Evolutionary conservation across 1,284 basidiomycete species (phyloP), one percentile per base, ranked within the genome.

Genomic region (Apiotrichum domesticum): DNA sequence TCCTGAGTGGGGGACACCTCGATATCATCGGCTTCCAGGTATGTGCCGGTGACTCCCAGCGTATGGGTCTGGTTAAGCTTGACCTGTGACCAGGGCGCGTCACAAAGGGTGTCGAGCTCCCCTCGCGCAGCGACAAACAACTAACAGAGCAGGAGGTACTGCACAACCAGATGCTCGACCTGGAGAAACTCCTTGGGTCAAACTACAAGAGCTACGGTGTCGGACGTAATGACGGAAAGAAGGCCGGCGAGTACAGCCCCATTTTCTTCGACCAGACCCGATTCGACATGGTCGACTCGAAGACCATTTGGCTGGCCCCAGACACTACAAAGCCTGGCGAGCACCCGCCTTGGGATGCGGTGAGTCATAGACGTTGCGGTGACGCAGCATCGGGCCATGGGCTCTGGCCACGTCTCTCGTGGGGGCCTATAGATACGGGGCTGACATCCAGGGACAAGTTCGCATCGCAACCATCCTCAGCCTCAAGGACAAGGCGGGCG

Each of bases 171-270:
- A 80, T 86, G 3, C 67, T 74, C n/a, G 85, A 87, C 63, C 70
- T 87, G 6, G 74, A 77, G 3, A 76, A 79, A 45, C 76, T 87
- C 1, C 77, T 87, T 4, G 84, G 84, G 0, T 43, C 61, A 5
- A 61, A 71, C 5, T 82, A 80, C 10, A 83, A 80, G 78, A 78
- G 83, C 79, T 79, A 84, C 35, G 85, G 85, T 1, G 83, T 85
- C 0, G 85, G 85, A 0, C 78, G 85, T 35, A 81, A 85, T 54
- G 83, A 86, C 66, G 85, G 85, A 2, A 71, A 74, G 10, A 59
- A 73, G 33, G 79, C 75, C 1, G 85, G 85, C 41, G 85, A 86
- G 69, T 85, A 83, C 70, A 81, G 80, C 59, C 83, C 85, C 0
- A 81, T 86, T 57, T 86, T 85, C 70, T 87, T 79, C 71, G 80